Evolutionary conservation across 1,139 yeast genomes (phyloP), one percentile per base, ranked within the genome.

Genomic region (Ogataea hybrid): DNA sequence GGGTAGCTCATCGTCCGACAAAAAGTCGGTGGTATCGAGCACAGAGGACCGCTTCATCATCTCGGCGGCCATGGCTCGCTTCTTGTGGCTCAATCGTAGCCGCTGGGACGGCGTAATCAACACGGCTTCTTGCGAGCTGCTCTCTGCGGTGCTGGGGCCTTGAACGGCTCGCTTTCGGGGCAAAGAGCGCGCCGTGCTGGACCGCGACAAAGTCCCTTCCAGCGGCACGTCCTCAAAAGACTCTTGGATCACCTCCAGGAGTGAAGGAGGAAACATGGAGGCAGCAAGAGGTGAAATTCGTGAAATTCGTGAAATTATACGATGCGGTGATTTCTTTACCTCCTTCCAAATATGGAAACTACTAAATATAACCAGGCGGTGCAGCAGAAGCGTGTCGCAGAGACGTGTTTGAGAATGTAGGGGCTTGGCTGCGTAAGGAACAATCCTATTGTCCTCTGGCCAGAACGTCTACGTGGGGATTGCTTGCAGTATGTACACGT

Each of bases 1-100:
- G 6, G 81, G 78, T 36, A 67, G 49, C 27, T 77, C 77, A 41
- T 75, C 80, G 46, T 79, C 84, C 17, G 77, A 59, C 5, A 60
- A 37, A 20, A 52, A 57, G 36, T 61, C 65, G 7, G 29, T 17
- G 9, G 39, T 25, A 4, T 30, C 35, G 15, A 35, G 28, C 16
- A 42, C 12, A 11, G 28, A 23, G 61, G 49, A 27, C 59, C 65
- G 33, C 12, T 35, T 17, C 20, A 41, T 37, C 29, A 39, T 18
- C 57, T 37, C 32, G 12, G 31, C 37, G n/a, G 36, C 38, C 22
- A 37, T 42, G n/a, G 37, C 27, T 18, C 51, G 50, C 27, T 51
- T 44, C n/a, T 46, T 54, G 45, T 67, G 69, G 31, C 70, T 59
- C 35, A 68, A 44, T 44, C 64, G 62, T 36, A 69, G 58, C 17